Evolutionary conservation across 352 stramenopile genomes (phyloP).

Genomic region (Blastocystis sp.): DNA sequence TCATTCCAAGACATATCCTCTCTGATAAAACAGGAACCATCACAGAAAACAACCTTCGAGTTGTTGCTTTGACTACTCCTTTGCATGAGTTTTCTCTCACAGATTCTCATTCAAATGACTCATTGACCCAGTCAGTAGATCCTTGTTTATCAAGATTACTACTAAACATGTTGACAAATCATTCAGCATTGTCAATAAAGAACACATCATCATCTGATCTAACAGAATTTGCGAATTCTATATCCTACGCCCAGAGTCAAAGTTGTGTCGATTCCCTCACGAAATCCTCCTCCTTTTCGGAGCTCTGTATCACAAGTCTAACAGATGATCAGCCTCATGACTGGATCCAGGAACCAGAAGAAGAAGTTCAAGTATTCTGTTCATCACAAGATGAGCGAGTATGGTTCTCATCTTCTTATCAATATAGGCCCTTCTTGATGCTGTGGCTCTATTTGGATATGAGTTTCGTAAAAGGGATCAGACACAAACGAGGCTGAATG

Average conservation of each 20-base stretch:
- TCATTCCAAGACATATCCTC: constrained; percentile 50
- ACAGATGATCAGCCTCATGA: not conserved
- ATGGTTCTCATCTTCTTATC: not conserved
- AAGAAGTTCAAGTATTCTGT: constrained; percentile 60
- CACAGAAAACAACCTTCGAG: constrained; percentile 62
- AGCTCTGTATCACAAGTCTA: not conserved
- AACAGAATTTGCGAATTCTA: not conserved
- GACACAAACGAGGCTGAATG: not conserved
- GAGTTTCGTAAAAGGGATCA: not conserved
- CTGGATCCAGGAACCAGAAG: not conserved
- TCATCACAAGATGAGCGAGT: constrained; percentile 64
- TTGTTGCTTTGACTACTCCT: not conserved
- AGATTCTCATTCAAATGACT: not conserved
- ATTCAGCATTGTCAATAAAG: constrained; percentile 35
- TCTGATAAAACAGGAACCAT: constrained; percentile 68
- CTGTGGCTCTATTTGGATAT: not conserved
- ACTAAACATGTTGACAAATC: constrained; percentile 56
- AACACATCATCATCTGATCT: not conserved
- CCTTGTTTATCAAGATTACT: not conserved
- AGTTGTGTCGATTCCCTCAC: not conserved
- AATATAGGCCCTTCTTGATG: constrained; percentile 34
- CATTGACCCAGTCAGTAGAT: not conserved
- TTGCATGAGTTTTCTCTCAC: not conserved
- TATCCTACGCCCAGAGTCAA: not conserved
- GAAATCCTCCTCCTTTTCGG: constrained; percentile 30